These are phyloP conservation scores for Citrus reticulata DNA, from an alignment of 345 rosid species.

Conservation along the genomic window DNA sequence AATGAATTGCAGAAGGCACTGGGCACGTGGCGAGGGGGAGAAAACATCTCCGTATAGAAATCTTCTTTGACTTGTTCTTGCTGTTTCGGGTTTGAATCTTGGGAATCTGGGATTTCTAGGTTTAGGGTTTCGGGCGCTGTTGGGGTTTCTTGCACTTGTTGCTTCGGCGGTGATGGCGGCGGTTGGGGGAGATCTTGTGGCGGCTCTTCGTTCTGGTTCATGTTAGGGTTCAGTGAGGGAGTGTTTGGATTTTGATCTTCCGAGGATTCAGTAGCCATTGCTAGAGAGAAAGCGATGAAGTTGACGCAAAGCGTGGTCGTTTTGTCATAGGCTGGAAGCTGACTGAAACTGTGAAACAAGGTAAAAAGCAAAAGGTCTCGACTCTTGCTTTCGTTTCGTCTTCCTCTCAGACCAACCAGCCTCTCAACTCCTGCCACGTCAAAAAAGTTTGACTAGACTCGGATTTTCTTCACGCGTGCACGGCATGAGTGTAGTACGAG, in stretches of 20 bases:
- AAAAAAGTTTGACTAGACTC: background rate
- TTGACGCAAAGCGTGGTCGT: constrained; percentile 24
- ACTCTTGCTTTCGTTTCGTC: background rate
- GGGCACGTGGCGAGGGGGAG: constrained; percentile 16
- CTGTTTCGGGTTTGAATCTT: constrained; percentile 14
- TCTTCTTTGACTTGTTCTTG: constrained; percentile 1
- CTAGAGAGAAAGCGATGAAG: background rate
- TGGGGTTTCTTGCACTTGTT: background rate
- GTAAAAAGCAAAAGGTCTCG: constrained; percentile 16
- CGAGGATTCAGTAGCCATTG: background rate
- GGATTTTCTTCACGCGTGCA: background rate
- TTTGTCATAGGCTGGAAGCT: constrained; percentile 15
- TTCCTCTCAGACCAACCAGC: background rate
- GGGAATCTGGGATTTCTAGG: constrained; percentile 13
- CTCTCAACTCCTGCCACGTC: background rate
- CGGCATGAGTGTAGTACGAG: no score
- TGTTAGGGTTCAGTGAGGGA: background rate
- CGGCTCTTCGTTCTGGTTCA: background rate
- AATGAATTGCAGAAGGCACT: background rate
- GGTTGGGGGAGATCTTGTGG: no score
- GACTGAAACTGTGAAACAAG: no score
- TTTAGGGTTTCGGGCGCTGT: constrained; percentile 12
- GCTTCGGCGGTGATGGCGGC: background rate
- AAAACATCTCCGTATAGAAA: constrained; percentile 1
- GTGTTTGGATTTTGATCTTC: background rate